phyloP scores from a whole-genome alignment of 805 yeast species.

The Candida quercuum region DNA sequence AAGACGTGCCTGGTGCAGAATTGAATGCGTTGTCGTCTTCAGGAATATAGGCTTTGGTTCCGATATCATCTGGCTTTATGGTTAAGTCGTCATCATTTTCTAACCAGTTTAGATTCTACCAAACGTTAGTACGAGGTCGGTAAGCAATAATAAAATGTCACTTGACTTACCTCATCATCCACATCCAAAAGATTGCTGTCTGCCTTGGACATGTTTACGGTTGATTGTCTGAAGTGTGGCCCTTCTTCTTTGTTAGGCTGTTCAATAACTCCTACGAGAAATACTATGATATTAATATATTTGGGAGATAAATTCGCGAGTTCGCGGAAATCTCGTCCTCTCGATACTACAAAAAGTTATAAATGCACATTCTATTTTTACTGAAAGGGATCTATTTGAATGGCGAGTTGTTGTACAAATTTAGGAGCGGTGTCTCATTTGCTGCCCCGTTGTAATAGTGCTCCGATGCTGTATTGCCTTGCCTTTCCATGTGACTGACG shows the following conservation, averaged over 20 bases:
- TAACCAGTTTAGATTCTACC: constrained; percentile 15
- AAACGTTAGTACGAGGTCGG: constrained; percentile 4
- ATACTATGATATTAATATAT: not conserved
- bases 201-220: constrained; percentile 1
- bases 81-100: constrained; percentile 20
- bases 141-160: not conserved
- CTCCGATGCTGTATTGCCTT: not conserved
- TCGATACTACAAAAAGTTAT: no score
- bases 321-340: no score
- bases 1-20: constrained; percentile 5
- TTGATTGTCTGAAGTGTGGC: no score
- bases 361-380: no score
- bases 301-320: no score
- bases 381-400: constrained; percentile 1
- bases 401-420: constrained; percentile 7
- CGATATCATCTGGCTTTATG: constrained; percentile 12
- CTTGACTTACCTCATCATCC: constrained; percentile 6
- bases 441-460: constrained; percentile 16
- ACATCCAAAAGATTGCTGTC: constrained; percentile 10
- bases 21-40: constrained; percentile 23
- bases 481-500: not conserved
- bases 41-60: constrained; percentile 28
- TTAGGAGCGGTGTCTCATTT: constrained; percentile 15
- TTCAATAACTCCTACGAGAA: not conserved
- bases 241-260: not conserved